Conservation (phyloP, 2,329 filamentous ascomycete genomes). For the Colletotrichum somersetense region DNA sequence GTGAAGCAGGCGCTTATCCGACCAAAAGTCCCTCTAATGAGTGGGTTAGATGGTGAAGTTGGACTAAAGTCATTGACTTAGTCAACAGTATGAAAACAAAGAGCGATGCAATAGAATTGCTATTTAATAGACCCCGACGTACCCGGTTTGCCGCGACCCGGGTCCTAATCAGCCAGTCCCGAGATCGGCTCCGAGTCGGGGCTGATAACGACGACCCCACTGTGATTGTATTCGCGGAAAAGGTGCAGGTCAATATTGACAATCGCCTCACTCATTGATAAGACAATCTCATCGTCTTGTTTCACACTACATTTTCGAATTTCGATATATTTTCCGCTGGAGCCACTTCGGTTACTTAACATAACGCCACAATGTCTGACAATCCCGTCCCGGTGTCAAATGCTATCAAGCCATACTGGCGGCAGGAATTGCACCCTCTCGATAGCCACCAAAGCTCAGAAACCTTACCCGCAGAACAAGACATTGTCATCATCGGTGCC, state of each 20-base stretch:
- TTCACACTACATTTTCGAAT: neutral
- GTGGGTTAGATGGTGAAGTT: slow-evolving; percentile 10
- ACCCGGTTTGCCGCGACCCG: slow-evolving; percentile 6
- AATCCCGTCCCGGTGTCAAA: slow-evolving; percentile 26
- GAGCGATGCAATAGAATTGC: neutral
- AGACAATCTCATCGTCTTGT: neutral
- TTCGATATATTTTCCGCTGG: neutral
- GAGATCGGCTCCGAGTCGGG: slow-evolving; percentile 34
- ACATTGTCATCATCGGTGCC: slow-evolving; percentile 41
- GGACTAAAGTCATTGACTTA: neutral
- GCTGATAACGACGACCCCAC: slow-evolving; percentile 14
- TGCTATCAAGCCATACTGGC: slow-evolving; percentile 35
- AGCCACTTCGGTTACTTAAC: too few relatives aligned
- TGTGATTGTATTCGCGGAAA: neutral
- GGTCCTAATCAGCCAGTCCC: neutral
- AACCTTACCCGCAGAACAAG: slow-evolving; percentile 29
- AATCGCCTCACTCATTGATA: neutral
- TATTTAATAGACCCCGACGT: neutral
- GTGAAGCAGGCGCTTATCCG: neutral
- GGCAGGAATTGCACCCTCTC: slow-evolving; percentile 30
- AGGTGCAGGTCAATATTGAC: neutral
- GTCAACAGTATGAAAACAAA: neutral
- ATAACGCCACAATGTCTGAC: slow-evolving; percentile 3
- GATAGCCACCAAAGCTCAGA: slow-evolving; percentile 39
- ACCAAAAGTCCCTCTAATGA: too few relatives aligned